Evolutionary conservation across 2,329 filamentous ascomycete genomes (phyloP), one percentile per base, ranked within the genome.

Genomic region (Phialocephala subalpina): DNA sequence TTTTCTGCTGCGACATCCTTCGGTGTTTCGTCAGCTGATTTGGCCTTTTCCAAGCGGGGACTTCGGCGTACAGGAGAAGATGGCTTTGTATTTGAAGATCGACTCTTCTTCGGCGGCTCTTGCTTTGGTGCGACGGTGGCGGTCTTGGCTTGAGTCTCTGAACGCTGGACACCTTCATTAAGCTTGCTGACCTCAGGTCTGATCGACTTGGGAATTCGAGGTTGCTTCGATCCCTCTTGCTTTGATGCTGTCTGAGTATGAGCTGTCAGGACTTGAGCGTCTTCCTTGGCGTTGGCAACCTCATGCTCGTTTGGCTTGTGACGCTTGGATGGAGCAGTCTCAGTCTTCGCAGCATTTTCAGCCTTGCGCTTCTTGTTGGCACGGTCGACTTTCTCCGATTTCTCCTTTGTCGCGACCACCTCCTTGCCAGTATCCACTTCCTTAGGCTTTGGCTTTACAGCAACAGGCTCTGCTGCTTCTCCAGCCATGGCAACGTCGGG

Each of bases 311-410:
- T 22, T 36, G 20, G 14, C 33, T 40, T 57, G 5, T 33, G 55
- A 5, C 55, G 29, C 55, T 57, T 57, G 29, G 29, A 36, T 3
- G 18, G 9, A 9, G 20, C 35, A 57, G 55, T 38, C 29, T 57
- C 55, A 11, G n/a, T 18, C 2, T 40, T 20, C 5, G 20, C 11
- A 33, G 29, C 29, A 4, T 33, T 9, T 16, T 22, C 20, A 55
- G 33, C 29, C 18, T 57, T 35, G n/a, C 55, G 55, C 55, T 57
- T 57, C 55, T 57, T 57, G 33, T 18, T 33, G 2, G 25, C 25
- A 27, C 18, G 25, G 11, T 27, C 14, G 25, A 14, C 49, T 33
- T 53, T 53, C 11, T 53, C 14, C 16, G 25, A 33, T 14, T 22
- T 4, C 25, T 53, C 11, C 7, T 14, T 18, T 52, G 47, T 12